These are phyloP conservation scores for Penstemon eatonii DNA, from an alignment of 257 asterid genomes.

Conservation along the genomic window DNA sequence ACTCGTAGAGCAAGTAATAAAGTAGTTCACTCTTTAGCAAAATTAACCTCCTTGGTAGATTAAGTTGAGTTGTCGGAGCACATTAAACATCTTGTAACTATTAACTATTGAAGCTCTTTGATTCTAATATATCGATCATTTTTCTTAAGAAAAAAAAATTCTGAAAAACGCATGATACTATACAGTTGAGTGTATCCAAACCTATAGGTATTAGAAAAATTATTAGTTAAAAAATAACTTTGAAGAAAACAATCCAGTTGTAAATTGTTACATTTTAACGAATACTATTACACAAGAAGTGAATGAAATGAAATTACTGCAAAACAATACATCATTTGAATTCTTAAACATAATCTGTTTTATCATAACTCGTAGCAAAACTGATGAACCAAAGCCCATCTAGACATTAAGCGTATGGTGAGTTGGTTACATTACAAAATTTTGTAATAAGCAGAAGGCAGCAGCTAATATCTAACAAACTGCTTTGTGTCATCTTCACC, in stretches of 20 bases:
- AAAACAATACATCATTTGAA: neutral
- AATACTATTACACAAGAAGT: neutral
- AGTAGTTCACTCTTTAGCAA: too few species aligned
- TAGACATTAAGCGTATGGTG: neutral
- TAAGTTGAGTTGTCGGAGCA: too few species aligned
- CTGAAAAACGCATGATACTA: too few species aligned
- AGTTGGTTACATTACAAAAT: neutral
- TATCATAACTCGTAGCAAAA: constrained; percentile 25
- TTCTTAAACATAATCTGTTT: neutral
- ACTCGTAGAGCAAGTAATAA: too few species aligned
- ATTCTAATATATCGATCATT: too few species aligned
- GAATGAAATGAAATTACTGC: neutral
- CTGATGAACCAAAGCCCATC: constrained; percentile 1
- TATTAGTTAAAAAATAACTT: too few species aligned
- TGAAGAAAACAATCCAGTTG: neutral
- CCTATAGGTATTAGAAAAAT: too few species aligned
- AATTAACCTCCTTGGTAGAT: too few species aligned
- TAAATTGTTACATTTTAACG: neutral
- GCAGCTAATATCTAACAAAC: constrained; percentile 57
- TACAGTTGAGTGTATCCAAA: too few species aligned
- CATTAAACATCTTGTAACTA: too few species aligned
- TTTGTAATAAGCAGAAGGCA: neutral
- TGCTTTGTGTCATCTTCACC: constrained; percentile 44
- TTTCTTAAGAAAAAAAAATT: too few species aligned
- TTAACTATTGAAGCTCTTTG: too few species aligned